These are phyloP conservation scores for Amphicarpaea edgeworthii DNA, from an alignment of 306 rosid species.

Conservation along the genomic window DNA sequence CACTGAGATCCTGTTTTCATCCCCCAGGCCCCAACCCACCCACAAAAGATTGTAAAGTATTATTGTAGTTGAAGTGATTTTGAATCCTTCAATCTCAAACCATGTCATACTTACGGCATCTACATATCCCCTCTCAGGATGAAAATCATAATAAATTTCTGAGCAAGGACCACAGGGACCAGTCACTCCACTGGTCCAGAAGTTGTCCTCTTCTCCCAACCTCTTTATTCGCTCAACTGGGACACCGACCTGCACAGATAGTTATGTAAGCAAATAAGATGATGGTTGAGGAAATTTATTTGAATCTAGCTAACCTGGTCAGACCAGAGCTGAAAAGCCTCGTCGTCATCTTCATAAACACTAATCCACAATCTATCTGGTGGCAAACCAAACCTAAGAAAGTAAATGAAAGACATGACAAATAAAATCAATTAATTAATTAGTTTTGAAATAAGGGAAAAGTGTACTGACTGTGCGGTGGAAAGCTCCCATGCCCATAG, in stretches of 20 bases:
- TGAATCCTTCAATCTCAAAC: conserved; percentile 30
- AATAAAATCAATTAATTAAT: no score
- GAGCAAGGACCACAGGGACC: conserved; percentile 99
- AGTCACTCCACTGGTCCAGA: conserved; percentile 90
- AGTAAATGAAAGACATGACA: conserved; percentile 23
- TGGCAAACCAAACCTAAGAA: conserved; percentile 76
- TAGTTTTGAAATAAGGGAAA: not conserved
- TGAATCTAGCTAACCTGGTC: conserved; percentile 61
- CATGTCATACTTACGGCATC: conserved; percentile 60
- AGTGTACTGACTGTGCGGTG: conserved; percentile 75
- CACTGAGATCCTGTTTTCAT: conserved; percentile 80
- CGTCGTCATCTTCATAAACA: conserved; percentile 82
- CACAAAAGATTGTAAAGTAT: conserved; percentile 29
- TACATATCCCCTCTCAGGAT: conserved; percentile 77
- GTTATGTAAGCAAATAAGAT: not conserved
- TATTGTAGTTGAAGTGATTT: conserved; percentile 29
- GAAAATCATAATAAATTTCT: conserved; percentile 93
- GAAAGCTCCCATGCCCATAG: conserved; percentile 97
- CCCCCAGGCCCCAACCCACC: conserved; percentile 36
- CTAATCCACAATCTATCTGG: conserved; percentile 84
- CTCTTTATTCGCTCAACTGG: conserved; percentile 83
- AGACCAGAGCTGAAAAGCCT: conserved; percentile 83
- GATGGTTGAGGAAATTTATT: conserved; percentile 15
- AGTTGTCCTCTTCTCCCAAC: conserved; percentile 94
- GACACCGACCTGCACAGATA: conserved; percentile 71